These are phyloP conservation scores for Populus hybrid DNA, from an alignment of 441 rosid genomes.

Conservation along the genomic window DNA sequence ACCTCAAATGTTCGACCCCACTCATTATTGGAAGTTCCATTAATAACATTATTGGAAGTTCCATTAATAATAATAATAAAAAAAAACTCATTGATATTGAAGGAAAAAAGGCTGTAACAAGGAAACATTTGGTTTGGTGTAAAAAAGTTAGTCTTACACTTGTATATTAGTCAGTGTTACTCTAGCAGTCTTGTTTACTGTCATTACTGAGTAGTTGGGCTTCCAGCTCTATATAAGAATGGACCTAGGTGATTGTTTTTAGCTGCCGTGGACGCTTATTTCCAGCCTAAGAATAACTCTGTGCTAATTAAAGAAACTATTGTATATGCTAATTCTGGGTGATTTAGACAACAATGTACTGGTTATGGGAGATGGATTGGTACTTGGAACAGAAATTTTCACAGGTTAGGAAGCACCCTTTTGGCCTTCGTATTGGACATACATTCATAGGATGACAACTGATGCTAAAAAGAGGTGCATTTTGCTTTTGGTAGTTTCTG, in stretches of 20 bases:
- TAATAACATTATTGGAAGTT: not conserved
- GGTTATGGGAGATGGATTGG: not conserved
- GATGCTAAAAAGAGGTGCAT: not conserved
- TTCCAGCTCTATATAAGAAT: not conserved
- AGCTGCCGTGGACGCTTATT: not conserved
- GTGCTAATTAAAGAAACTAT: not conserved
- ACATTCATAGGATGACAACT: not conserved
- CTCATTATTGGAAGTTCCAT: too few species aligned
- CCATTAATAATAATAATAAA: too few species aligned
- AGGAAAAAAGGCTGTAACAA: not conserved
- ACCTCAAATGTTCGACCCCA: not conserved
- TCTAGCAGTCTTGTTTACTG: not conserved
- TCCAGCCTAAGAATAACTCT: not conserved
- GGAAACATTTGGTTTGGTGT: not conserved
- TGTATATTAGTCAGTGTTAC: not conserved
- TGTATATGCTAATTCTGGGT: not conserved
- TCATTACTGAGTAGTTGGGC: not conserved
- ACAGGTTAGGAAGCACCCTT: not conserved
- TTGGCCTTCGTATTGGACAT: not conserved
- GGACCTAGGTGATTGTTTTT: not conserved
- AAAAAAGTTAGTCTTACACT: not conserved
- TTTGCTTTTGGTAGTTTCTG: not conserved
- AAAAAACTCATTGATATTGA: not conserved
- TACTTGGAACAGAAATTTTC: not conserved
- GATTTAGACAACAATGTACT: not conserved